Conservation (phyloP, 768 basidiomycete genomes). For the Tylopilus subfusipes region DNA sequence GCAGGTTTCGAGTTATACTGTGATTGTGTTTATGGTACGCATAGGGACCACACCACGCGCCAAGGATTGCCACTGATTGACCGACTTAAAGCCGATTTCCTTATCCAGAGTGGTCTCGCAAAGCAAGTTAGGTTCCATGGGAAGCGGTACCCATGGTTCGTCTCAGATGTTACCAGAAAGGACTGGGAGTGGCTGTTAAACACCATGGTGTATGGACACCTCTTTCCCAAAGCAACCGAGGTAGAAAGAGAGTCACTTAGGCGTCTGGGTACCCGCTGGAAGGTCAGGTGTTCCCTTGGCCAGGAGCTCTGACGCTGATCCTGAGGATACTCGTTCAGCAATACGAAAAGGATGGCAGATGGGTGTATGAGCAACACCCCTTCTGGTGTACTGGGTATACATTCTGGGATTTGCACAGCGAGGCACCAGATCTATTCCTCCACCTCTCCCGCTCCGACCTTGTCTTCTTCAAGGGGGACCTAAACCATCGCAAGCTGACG, state of each 20-base stretch:
- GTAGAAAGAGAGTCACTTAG: conserved; percentile 77
- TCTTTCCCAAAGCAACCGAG: conserved; percentile 83
- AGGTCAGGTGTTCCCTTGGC: conserved; percentile 43
- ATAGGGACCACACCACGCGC: background rate
- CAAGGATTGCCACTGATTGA: background rate
- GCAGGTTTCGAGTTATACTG: conserved; percentile 84
- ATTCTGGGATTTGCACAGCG: conserved; percentile 80
- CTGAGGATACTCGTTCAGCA: conserved; percentile 42
- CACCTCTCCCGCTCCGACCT: conserved; percentile 87
- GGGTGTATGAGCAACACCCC: conserved; percentile 92
- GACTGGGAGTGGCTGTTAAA: conserved; percentile 95
- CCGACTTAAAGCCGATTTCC: conserved; percentile 71
- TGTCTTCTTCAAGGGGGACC: conserved; percentile 91
- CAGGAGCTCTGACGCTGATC: background rate
- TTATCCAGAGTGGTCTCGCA: conserved; percentile 86
- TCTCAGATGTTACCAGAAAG: conserved; percentile 87
- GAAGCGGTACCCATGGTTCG: conserved; percentile 94
- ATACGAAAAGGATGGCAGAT: conserved; percentile 90
- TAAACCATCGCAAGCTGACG: conserved; percentile 89
- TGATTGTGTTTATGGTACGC: conserved; percentile 78
- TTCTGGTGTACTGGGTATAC: conserved; percentile 98
- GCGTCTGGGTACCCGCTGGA: conserved; percentile 83
- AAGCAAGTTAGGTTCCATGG: conserved; percentile 89
- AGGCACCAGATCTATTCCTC: conserved; percentile 89
- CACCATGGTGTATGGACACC: conserved; percentile 84